These are phyloP conservation scores for Colletotrichum magnum DNA, from an alignment of 2,329 filamentous ascomycete genomes.

Conservation along the genomic window DNA sequence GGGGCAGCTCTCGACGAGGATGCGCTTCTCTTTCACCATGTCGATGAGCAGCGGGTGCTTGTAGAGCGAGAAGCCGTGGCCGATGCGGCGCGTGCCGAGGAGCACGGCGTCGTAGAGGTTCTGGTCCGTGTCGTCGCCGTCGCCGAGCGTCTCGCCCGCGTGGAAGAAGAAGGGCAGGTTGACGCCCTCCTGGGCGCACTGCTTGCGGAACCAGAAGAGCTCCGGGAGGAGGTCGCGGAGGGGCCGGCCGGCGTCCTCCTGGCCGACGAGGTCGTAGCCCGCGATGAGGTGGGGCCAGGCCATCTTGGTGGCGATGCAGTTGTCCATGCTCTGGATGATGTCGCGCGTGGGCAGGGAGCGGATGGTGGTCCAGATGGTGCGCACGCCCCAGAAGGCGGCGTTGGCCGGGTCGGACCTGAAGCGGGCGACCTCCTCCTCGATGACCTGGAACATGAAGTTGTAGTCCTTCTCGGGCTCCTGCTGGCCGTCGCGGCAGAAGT, in stretches of 20 bases:
- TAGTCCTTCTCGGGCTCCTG: slow-evolving; percentile 74
- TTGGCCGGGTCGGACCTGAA: slow-evolving; percentile 73
- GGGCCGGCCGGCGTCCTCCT: slow-evolving; percentile 81
- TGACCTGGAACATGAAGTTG: slow-evolving; percentile 74
- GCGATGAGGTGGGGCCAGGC: slow-evolving; percentile 80
- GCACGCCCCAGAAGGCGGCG: slow-evolving; percentile 81
- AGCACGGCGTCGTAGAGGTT: slow-evolving; percentile 86
- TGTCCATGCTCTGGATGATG: slow-evolving; percentile 83
- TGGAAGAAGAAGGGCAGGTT: slow-evolving; percentile 92
- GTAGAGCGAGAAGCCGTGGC: slow-evolving; percentile 84
- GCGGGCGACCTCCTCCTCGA: slow-evolving; percentile 79
- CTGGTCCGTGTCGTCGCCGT: slow-evolving; percentile 49
- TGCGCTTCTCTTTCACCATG: slow-evolving; percentile 84
- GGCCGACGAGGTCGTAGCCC: slow-evolving; percentile 88
- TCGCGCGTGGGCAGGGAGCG: slow-evolving; percentile 72
- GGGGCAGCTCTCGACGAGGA: slow-evolving; percentile 85
- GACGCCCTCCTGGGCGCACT: slow-evolving; percentile 78
- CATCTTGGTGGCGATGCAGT: slow-evolving; percentile 82
- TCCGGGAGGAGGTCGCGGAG: slow-evolving; percentile 81
- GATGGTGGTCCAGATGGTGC: slow-evolving; percentile 83
- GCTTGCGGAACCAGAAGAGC: slow-evolving; percentile 88
- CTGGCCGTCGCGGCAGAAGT: slow-evolving; percentile 72
- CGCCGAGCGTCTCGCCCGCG: slow-evolving; percentile 82
- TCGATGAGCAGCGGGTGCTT: slow-evolving; percentile 87
- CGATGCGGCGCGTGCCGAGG: slow-evolving; percentile 84